Conservation (phyloP, 352 stramenopile species). For the Phytophthora pini region DNA sequence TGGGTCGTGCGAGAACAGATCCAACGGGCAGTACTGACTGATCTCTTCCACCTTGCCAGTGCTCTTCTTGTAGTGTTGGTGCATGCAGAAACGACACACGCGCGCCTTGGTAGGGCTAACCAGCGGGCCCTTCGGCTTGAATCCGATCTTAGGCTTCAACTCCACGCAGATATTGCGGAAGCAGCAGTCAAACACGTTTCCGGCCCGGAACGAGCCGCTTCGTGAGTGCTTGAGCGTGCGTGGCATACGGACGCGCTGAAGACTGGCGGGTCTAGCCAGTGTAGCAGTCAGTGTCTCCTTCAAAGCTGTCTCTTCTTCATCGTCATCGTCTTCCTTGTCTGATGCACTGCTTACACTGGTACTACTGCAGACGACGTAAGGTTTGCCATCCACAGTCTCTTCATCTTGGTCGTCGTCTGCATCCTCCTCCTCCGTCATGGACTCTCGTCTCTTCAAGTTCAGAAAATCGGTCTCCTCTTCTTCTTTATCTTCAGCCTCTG, state of each 20-base stretch:
- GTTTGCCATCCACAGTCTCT: constrained; percentile 25
- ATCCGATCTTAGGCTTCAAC: constrained; percentile 89
- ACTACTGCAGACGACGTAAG: constrained; percentile 32
- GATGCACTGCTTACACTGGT: constrained; percentile 39
- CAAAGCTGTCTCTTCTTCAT: constrained; percentile 24
- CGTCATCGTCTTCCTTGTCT: constrained; percentile 44
- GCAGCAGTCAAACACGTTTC: constrained; percentile 85
- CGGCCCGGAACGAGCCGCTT: constrained; percentile 49
- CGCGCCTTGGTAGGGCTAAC: constrained; percentile 64
- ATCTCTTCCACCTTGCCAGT: constrained; percentile 81
- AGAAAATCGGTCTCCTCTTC: constrained; percentile 24
- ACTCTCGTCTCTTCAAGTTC: constrained; percentile 24
- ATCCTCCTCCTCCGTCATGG: constrained; percentile 42
- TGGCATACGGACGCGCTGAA: constrained; percentile 3
- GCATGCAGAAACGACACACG: constrained; percentile 89
- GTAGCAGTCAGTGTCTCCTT: constrained; percentile 22
- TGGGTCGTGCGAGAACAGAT: constrained; percentile 79
- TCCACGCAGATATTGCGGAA: constrained; percentile 89
- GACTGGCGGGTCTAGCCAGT: constrained; percentile 11
- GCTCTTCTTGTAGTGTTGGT: constrained; percentile 86
- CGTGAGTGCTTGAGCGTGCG: constrained; percentile 25
- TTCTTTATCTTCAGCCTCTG: constrained; percentile 13
- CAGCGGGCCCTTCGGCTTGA: constrained; percentile 66
- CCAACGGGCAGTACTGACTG: constrained; percentile 85
- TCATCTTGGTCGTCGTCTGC: constrained; percentile 26